A percentile compares a stretch with the other conserved stretches of the same genome.
These are phyloP conservation scores for Alternaria viburni DNA, from an alignment of 2,329 filamentous ascomycete species.

Conservation along the genomic window DNA sequence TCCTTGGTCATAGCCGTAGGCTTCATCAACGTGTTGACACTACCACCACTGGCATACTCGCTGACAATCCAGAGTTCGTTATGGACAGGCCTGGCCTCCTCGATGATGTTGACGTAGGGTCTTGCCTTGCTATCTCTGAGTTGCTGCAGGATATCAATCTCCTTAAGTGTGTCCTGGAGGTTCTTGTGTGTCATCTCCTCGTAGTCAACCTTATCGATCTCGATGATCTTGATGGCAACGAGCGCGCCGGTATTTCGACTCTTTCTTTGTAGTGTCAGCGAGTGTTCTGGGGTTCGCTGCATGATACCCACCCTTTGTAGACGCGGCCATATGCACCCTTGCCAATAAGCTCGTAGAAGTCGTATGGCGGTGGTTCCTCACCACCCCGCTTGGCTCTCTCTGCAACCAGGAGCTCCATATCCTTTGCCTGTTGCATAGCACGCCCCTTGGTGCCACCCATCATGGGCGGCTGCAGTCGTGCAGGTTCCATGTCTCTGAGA, in stretches of 20 bases:
- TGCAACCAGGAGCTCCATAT: conserved; percentile 70
- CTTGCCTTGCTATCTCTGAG: conserved; percentile 75
- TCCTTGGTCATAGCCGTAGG: conserved; percentile 41
- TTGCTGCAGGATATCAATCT: conserved; percentile 71
- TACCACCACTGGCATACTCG: conserved; percentile 84
- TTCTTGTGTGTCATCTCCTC: conserved; percentile 50
- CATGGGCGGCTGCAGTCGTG: conserved; percentile 36
- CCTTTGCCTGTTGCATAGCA: conserved; percentile 71
- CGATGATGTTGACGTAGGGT: conserved; percentile 84
- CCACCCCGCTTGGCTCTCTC: conserved; percentile 67
- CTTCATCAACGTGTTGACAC: conserved; percentile 70
- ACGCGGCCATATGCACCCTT: conserved; percentile 78
- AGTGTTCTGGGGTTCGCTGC: background rate
- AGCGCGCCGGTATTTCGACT: conserved; percentile 55
- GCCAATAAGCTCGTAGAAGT: conserved; percentile 74
- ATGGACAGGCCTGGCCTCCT: conserved; percentile 78
- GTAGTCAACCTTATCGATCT: conserved; percentile 78
- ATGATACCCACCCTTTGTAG: conserved; percentile 64
- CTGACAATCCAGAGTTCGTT: conserved; percentile 88
- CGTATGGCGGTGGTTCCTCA: conserved; percentile 68
- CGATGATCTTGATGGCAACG: conserved; percentile 82
- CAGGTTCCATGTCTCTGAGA: conserved; percentile 36
- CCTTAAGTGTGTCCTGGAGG: conserved; percentile 62
- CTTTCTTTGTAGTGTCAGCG: conserved; percentile 40
- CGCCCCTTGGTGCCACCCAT: conserved; percentile 59